These are phyloP conservation scores for Taiwanofungus camphoratus DNA, from an alignment of 1,284 basidiomycete species.

Conservation along the genomic window DNA sequence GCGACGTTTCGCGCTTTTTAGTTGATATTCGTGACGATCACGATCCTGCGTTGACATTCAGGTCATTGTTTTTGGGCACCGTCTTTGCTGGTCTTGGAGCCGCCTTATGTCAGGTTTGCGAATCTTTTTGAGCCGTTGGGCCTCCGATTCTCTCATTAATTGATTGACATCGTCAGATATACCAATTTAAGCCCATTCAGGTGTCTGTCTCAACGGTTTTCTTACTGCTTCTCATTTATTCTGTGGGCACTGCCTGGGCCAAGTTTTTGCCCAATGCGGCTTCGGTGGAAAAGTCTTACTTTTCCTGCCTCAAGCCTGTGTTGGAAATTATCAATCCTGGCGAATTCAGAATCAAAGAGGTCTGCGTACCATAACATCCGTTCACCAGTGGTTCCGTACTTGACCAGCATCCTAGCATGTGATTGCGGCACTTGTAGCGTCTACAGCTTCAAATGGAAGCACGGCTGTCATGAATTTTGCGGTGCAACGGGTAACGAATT, in stretches of 20 bases:
- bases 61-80: constrained; percentile 52
- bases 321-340: constrained; percentile 54
- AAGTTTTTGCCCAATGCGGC: constrained; percentile 34
- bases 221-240: constrained; percentile 52
- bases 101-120: constrained; percentile 40
- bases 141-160: background rate
- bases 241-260: constrained; percentile 49
- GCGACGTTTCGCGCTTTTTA: constrained; percentile 54
- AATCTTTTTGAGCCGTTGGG: background rate
- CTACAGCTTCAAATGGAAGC: constrained; percentile 48
- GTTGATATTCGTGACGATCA: constrained; percentile 59
- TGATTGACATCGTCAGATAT: constrained; percentile 35
- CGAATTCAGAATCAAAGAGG: constrained; percentile 55
- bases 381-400: background rate
- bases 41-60: constrained; percentile 52
- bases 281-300: constrained; percentile 37
- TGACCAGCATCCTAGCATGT: constrained; percentile 40
- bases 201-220: constrained; percentile 52
- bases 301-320: constrained; percentile 33
- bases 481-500: constrained; percentile 45
- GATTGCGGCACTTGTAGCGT: constrained; percentile 54
- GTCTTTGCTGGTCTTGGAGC: constrained; percentile 50
- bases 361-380: constrained; percentile 15
- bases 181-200: constrained; percentile 55
- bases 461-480: constrained; percentile 55